Base-by-base conservation (phyloP, 305 asterid species). In the Fraxinus baroniana region DNA sequence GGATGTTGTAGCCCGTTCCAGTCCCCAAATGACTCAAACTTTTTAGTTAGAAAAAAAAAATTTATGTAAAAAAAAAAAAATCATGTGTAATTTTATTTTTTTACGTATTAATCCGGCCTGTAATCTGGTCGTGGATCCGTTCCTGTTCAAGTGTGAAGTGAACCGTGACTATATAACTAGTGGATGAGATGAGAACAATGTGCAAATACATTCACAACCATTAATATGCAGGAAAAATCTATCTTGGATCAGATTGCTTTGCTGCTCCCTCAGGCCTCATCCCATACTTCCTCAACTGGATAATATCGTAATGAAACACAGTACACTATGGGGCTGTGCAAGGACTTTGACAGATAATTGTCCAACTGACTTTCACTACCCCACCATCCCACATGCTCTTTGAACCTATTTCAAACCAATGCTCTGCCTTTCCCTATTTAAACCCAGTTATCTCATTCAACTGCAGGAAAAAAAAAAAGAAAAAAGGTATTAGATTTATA, bases 331-430 rank as follows among this genome's bases (percentile, higher is more conserved):
- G 74, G 36, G 74, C 35, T 26, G 36, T 66, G 17, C 37, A 26
- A 12, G n/a, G 74, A 66, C 8, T 12, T 66, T 26, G 74, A 26
- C 74, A 66, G 37, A 66, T 66, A 26, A 66, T 10, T 66, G 10
- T 81, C 6, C 74, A 66, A 66, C 89, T 89, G 83, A 83, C 83
- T 89, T 86, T 32, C 13, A 41, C 76, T 86, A 68, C 87, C 91
- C 94, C 90, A 89, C 92, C 85, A 79, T 81, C 86, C 79, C 95
- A 88, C 94, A 87, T 90, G 93, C 89, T 78, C 86, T 82, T 83
- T 28, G 22, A 62, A 24, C 18, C 74, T 66, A 66, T 26, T 66
- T 66, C 18, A 66, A 4, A 71, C 91, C 91, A 93, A 84, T 83
- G 85, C 82, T 80, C 80, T 78, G 77, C 28, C n/a, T 26, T 36